Evolutionary conservation across 495 filamentous ascomycete species (phyloP), one percentile per base, ranked within the genome.

Genomic region (Corynascus novoguineensis): DNA sequence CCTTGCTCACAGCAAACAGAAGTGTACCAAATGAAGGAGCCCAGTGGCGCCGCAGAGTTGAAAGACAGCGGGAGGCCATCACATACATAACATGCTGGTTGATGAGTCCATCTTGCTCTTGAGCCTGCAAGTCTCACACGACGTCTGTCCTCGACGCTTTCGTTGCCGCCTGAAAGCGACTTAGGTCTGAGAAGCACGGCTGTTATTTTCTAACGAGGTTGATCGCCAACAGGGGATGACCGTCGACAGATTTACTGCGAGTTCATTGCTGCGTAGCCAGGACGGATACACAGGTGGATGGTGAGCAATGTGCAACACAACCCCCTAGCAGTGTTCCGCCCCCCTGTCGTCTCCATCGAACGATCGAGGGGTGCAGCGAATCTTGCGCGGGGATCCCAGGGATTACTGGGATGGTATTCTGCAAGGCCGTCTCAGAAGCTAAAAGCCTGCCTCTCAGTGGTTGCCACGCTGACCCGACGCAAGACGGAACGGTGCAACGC

Each of bases 181-280:
- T n/a, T 57, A 34, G 48, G 56, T 61, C 50, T 59, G 65, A 59
- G 42, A 60, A 70, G 71, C 60, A 61, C 60, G 59, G 69, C 68
- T 71, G 71, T 59, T 72, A 75, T 75, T 76, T 60, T 57, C 5
- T 66, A 63, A 63, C 60, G 66, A 70, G 72, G 74, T 71, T 75
- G 75, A 78, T 78, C 77, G 68, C 46, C 76, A 47, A 35, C 75
- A 71, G 61, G 76, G 76, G 31, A 28, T 27, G 50, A 14, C 21
- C 37, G 19, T 34, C 24, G 40, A 27, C 52, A 46, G 41, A n/a
- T n/a, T n/a, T n/a, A n/a, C n/a, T n/a, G n/a, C n/a, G n/a, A n/a
- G n/a, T n/a, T n/a, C n/a, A n/a, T n/a, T n/a, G n/a, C n/a, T n/a
- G n/a, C n/a, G n/a, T n/a, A n/a, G n/a, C n/a, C n/a, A n/a, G n/a